Base-by-base conservation (phyloP, 495 filamentous ascomycete species). In the Delitschia confertaspora region DNA sequence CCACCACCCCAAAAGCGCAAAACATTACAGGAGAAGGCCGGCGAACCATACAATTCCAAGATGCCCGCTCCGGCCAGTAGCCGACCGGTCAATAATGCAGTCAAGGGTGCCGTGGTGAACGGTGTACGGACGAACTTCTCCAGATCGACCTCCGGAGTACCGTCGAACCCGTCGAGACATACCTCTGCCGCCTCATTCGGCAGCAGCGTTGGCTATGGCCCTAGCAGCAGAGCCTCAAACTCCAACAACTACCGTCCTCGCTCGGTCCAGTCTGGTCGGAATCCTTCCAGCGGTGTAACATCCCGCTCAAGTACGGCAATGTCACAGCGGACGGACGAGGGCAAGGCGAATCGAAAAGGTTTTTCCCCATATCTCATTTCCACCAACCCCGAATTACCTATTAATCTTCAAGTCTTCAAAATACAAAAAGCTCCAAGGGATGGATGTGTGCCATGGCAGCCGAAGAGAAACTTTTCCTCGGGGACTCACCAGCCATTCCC, bases 1-100 rank as follows among this genome's bases (percentile, higher is more conserved):
- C 44, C 53, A 23, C 29, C 30, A 9, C 17, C 56, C 13, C 63
- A 65, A 37, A 42, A 54, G 23, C 43, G 56, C 4, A 48, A 47
- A 26, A 57, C 53, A 4, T 29, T 59, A 31, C 16, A 23, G 32
- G 56, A 56, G 4, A 44, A 49, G 18, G 56, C 45, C 19, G 56
- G 35, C 14, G 53, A 59, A 44, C 36, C 47, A 6, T 25, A 21
- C 29, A 11, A n/a, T 21, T 33, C 44, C 10, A 56, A 43, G 31
- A 16, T 16, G 14, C 33, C 53, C 34, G 49, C 53, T 34, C 48
- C 56, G 11, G 9, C 43, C 2, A 46, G 11, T 41, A 18, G 31
- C 3, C 38, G 48, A 16, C 37, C 48, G 10, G 29, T 50, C 25
- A 53, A 44, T 33, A 23, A 20, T 21, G 29, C 39, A 13, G 51